phyloP scores from a whole-genome alignment of 495 filamentous ascomycete genomes.

The Durotheca rogersii region DNA sequence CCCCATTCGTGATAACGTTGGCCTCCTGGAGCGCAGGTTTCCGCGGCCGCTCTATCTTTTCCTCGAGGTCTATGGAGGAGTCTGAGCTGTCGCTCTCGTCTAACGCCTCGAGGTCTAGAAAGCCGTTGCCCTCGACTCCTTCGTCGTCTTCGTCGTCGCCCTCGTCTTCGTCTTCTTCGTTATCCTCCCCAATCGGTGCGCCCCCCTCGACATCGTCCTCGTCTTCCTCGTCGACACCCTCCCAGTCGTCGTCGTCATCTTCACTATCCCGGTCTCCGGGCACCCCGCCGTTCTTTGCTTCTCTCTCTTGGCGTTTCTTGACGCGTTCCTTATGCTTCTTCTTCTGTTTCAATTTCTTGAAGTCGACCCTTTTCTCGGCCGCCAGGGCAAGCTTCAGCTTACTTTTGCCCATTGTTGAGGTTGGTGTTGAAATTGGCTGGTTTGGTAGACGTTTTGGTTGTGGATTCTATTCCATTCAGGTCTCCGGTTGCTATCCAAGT shows the following conservation, averaged over 20 bases:
- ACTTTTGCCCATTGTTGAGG: constrained; percentile 50
- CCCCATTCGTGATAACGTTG: constrained; percentile 46
- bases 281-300: constrained; percentile 40
- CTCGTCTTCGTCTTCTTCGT: constrained; percentile 18
- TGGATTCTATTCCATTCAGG: no score
- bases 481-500: no score
- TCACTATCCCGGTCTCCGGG: constrained; percentile 37
- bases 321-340: constrained; percentile 54
- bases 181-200: constrained; percentile 11
- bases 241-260: constrained; percentile 42
- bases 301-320: constrained; percentile 52
- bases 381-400: constrained; percentile 66
- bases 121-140: constrained; percentile 9
- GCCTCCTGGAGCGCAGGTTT: constrained; percentile 32
- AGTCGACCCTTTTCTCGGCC: constrained; percentile 66
- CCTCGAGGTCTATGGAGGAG: constrained; percentile 40
- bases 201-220: constrained; percentile 38
- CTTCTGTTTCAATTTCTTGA: constrained; percentile 62
- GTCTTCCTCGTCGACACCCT: constrained; percentile 48
- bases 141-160: constrained; percentile 17
- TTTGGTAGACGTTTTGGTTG: constrained; percentile 3
- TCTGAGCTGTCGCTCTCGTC: constrained; percentile 38
- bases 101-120: constrained; percentile 29
- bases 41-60: constrained; percentile 36
- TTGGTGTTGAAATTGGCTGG: constrained; percentile 14